phyloP scores from a whole-genome alignment of 2,329 filamentous ascomycete species.

The Bertia moriformis region DNA sequence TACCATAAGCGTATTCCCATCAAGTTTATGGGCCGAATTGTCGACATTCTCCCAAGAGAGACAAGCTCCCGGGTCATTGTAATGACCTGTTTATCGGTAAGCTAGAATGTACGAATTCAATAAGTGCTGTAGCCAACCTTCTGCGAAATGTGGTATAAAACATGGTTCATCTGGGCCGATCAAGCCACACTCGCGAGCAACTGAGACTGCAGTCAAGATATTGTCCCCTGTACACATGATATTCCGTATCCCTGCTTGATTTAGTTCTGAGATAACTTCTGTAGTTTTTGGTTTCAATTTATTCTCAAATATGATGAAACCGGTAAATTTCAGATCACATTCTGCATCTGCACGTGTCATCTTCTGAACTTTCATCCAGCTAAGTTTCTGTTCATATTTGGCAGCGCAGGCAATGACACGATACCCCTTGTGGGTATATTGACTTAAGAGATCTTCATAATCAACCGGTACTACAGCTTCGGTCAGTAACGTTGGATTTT shows the following conservation, averaged over 20 bases:
- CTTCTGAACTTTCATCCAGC: slow-evolving; percentile 88
- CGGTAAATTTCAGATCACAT: slow-evolving; percentile 69
- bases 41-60: slow-evolving; percentile 93
- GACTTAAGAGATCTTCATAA: slow-evolving; percentile 75
- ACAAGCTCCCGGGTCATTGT: slow-evolving; percentile 56
- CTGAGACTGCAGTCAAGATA: slow-evolving; percentile 89
- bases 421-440: slow-evolving; percentile 91
- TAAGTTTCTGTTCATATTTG: slow-evolving; percentile 73
- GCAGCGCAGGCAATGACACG: slow-evolving; percentile 91
- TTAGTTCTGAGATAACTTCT: slow-evolving; percentile 67
- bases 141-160: slow-evolving; percentile 77
- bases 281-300: slow-evolving; percentile 84
- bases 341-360: slow-evolving; percentile 81
- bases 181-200: slow-evolving; percentile 76
- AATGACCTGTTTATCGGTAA: slow-evolving; percentile 35
- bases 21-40: slow-evolving; percentile 62
- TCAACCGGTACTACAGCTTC: slow-evolving; percentile 67
- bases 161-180: slow-evolving; percentile 72
- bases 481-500: slow-evolving; percentile 5
- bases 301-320: slow-evolving; percentile 98
- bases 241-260: slow-evolving; percentile 68
- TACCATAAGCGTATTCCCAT: slow-evolving; percentile 62
- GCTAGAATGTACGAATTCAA: not conserved
- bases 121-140: slow-evolving; percentile 30
- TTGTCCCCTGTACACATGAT: slow-evolving; percentile 99